Evolutionary conservation across 768 basidiomycete species (phyloP).

Genomic region (Lactifluus piperatus): DNA sequence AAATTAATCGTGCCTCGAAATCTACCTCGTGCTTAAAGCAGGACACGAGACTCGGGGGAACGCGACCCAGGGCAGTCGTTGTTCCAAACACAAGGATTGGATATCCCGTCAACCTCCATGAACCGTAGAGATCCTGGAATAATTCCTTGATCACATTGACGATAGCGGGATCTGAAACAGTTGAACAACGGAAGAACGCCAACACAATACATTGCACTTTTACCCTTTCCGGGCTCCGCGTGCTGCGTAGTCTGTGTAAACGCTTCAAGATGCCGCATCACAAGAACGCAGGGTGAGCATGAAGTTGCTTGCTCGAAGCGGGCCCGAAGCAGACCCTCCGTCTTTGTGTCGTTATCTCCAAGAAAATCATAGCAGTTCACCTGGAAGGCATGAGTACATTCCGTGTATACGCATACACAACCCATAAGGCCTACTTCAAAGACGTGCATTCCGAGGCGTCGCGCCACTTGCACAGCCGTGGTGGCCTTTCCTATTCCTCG

Average conservation of each 20-base stretch:
- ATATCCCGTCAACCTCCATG: constrained; percentile 52
- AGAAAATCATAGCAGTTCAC: constrained; percentile 80
- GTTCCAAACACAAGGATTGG: constrained; percentile 75
- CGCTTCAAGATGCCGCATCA: constrained; percentile 77
- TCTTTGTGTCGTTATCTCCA: constrained; percentile 68
- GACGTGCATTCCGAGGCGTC: constrained; percentile 63
- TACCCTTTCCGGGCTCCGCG: constrained; percentile 58
- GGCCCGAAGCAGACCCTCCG: constrained; percentile 61
- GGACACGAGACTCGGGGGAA: constrained; percentile 53
- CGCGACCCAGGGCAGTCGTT: constrained; percentile 51
- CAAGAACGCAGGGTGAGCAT: constrained; percentile 78
- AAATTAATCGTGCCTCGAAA: constrained; percentile 42
- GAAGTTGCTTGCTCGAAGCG: constrained; percentile 67
- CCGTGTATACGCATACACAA: not conserved
- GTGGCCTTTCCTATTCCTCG: constrained; percentile 80
- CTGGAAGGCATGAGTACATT: constrained; percentile 32
- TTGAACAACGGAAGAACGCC: not conserved
- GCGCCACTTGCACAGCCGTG: constrained; percentile 44
- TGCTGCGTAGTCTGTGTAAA: constrained; percentile 60
- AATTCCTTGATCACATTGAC: constrained; percentile 53
- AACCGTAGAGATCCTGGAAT: constrained; percentile 44
- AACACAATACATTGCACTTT: not conserved
- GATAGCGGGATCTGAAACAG: constrained; percentile 45
- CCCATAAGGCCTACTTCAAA: constrained; percentile 49
- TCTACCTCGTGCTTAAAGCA: constrained; percentile 81